A percentile compares a stretch with the other conserved stretches of the same genome.
Conservation (phyloP, 768 basidiomycete genomes). For the Leccinum rimulosum region DNA sequence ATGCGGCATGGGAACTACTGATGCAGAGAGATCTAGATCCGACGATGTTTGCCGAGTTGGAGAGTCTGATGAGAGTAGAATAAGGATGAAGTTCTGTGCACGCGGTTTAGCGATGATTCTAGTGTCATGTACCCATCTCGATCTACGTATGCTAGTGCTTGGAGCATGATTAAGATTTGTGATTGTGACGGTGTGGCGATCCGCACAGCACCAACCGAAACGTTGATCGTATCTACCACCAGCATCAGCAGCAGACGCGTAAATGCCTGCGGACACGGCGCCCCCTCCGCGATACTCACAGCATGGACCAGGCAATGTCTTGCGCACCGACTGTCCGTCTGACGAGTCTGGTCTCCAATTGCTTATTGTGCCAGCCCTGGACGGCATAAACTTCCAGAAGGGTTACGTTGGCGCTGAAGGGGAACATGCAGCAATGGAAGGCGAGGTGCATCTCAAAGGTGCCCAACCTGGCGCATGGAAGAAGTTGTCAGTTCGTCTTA, state of each 20-base stretch:
- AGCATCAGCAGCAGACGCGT: not conserved
- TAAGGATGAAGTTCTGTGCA: conserved; percentile 27
- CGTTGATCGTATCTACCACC: conserved; percentile 6
- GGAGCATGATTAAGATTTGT: not conserved
- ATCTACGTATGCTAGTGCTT: not conserved
- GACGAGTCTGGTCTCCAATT: conserved; percentile 52
- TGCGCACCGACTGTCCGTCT: conserved; percentile 14
- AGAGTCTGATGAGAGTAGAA: conserved; percentile 72
- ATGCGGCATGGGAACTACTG: conserved; percentile 68
- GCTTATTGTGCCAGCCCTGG: conserved; percentile 67
- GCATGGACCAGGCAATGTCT: conserved; percentile 33
- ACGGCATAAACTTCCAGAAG: conserved; percentile 78
- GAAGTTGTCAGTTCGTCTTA: conserved; percentile 59
- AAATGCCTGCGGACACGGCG: conserved; percentile 38
- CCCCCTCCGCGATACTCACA: conserved; percentile 66
- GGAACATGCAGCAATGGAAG: conserved; percentile 80
- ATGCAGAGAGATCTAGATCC: conserved; percentile 72
- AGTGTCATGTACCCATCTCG: conserved; percentile 4
- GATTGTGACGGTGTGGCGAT: conserved; percentile 11
- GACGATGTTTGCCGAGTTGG: conserved; percentile 73
- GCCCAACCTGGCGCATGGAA: conserved; percentile 55
- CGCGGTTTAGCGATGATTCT: conserved; percentile 6
- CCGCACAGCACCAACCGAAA: not conserved
- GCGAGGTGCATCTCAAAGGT: conserved; percentile 84
- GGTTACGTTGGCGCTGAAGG: conserved; percentile 83